Conservation (phyloP, 805 yeast genomes). For the Kluyveromyces aestuarii region DNA sequence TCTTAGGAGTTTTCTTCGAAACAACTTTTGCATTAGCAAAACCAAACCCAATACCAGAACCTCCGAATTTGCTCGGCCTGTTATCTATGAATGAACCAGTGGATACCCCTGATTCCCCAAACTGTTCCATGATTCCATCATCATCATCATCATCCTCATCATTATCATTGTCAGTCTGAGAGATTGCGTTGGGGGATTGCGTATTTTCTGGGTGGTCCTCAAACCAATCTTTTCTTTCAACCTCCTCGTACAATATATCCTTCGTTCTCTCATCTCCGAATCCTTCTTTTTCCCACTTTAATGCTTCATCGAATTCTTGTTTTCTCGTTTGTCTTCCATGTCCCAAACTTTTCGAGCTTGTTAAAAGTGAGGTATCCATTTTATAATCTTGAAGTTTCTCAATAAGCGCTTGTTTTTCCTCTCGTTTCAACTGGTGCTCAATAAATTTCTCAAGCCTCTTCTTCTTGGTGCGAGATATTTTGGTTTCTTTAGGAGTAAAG, state of each 20-base stretch:
- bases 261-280: conserved; percentile 50
- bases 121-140: conserved; percentile 19
- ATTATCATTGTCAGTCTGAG: conserved; percentile 9
- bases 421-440: conserved; percentile 80
- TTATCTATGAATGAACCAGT: conserved; percentile 53
- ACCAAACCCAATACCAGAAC: conserved; percentile 62
- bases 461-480: conserved; percentile 61
- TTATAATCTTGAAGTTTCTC: conserved; percentile 55
- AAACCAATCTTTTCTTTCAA: conserved; percentile 55
- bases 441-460: conserved; percentile 86
- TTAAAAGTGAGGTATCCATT: conserved; percentile 61
- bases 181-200: not conserved
- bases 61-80: conserved; percentile 54
- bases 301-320: conserved; percentile 67
- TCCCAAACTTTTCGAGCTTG: conserved; percentile 73
- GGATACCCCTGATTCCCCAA: conserved; percentile 13
- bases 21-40: conserved; percentile 48
- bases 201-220: conserved; percentile 21
- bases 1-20: conserved; percentile 28
- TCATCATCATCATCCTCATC: conserved; percentile 18
- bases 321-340: conserved; percentile 57
- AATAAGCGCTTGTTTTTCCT: conserved; percentile 72
- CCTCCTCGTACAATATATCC: conserved; percentile 61
- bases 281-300: conserved; percentile 64
- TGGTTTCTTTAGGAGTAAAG: conserved; percentile 54